Percentiles rank a stretch among this genome's conserved stretches.
Evolutionary conservation across 1,284 basidiomycete species (phyloP).

Genomic region (Phaffia rhodozyma): DNA sequence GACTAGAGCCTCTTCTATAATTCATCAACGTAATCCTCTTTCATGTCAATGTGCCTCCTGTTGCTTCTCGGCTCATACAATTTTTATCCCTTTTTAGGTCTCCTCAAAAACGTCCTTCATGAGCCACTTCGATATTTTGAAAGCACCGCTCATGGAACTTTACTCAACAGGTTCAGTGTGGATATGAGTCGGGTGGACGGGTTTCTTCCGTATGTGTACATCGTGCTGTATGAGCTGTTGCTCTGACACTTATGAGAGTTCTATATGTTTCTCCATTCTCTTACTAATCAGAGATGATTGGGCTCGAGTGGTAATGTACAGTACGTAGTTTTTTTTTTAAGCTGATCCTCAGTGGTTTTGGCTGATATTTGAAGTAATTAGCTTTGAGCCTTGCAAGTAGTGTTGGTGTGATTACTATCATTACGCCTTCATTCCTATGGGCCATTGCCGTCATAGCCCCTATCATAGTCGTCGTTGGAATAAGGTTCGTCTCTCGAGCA

Average conservation of each 20-base stretch:
- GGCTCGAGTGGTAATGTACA: constrained; percentile 51
- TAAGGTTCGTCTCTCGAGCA: neutral
- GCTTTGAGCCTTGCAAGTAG: too few relatives aligned
- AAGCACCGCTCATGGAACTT: constrained; percentile 59
- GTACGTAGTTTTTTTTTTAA: constrained; percentile 34
- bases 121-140: constrained; percentile 71
- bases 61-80: neutral
- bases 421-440: too few relatives aligned
- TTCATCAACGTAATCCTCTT: constrained; percentile 43
- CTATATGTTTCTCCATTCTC: constrained; percentile 26
- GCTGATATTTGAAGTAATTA: too few relatives aligned
- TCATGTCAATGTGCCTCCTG: neutral
- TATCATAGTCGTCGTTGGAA: constrained; percentile 12
- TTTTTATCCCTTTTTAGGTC: constrained; percentile 20
- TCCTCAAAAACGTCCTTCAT: constrained; percentile 46
- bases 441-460: constrained; percentile 6
- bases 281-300: constrained; percentile 42
- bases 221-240: constrained; percentile 28
- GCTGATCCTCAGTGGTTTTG: neutral
- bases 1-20: constrained; percentile 27
- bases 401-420: too few relatives aligned
- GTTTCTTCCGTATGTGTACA: constrained; percentile 22
- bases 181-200: constrained; percentile 47
- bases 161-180: constrained; percentile 40
- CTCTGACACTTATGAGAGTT: constrained; percentile 36